phyloP scores from a whole-genome alignment of 2,329 filamentous ascomycete species.

The Myriosclerotinia duriaeana region DNA sequence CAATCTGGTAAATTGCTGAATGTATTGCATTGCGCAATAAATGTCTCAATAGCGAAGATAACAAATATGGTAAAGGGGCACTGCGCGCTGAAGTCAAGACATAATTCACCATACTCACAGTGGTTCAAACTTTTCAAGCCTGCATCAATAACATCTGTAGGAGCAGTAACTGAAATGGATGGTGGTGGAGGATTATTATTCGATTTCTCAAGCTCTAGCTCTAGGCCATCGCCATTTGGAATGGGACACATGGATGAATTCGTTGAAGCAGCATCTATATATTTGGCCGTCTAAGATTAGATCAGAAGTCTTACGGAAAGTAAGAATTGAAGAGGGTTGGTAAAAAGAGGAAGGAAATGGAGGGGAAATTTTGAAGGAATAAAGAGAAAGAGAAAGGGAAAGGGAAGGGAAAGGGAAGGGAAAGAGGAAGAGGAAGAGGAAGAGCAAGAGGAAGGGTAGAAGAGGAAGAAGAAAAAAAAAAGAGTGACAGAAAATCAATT shows the following conservation, averaged over 20 bases:
- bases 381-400: not conserved
- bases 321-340: not conserved
- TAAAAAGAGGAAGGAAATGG: constrained; percentile 29
- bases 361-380: constrained; percentile 24
- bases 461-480: not conserved
- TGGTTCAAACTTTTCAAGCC: constrained; percentile 79
- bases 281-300: constrained; percentile 4
- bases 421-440: no score
- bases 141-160: constrained; percentile 57
- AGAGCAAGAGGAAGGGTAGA: no score
- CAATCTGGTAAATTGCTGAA: not conserved
- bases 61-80: not conserved
- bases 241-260: constrained; percentile 41
- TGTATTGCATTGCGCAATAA: not conserved
- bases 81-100: not conserved
- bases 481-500: constrained; percentile 3
- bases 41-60: not conserved
- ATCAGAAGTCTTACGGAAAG: not conserved
- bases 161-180: constrained; percentile 35
- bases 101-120: constrained; percentile 49
- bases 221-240: constrained; percentile 39
- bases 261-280: constrained; percentile 35
- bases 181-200: constrained; percentile 35
- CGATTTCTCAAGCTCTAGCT: constrained; percentile 40
- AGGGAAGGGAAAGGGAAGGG: not conserved